Base-by-base conservation (phyloP, 106 monocot species). In the Dactylorhiza incarnata region DNA sequence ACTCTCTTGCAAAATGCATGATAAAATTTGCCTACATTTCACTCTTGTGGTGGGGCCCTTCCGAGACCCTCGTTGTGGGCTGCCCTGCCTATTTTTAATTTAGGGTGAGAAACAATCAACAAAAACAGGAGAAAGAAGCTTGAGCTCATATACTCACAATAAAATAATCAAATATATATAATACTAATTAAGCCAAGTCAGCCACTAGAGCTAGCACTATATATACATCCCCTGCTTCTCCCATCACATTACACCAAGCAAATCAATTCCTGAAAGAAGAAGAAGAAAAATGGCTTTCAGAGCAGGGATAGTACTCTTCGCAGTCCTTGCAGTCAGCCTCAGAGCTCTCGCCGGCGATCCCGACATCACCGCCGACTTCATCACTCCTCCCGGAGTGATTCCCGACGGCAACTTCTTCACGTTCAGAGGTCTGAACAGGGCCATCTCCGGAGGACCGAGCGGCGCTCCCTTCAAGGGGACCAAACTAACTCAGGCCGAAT, bases 321-420 rank as follows among this genome's bases (percentile, higher is more conserved):
- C 23, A 22, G 20, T 50, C 50, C 70, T 75, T 56, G 54, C 20
- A 48, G n/a, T 24, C 63, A 17, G 61, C 75, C 26, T 48, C 44
- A 5, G 3, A 5, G 80, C 73, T n/a, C 19, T 43, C n/a, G 37
- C 76, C 17, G 61, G 19, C 12, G 79, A 79, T 63, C 79, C 79
- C 23, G 79, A 79, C 45, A 79, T 79, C 62, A 14, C 19, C 9
- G 52, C 73, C 4, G 79, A 79, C 59, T 79, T 73, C 71, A 24
- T 79, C 20, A 15, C 73, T 45, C 79, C 73, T 7, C 20, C 29
- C 7, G 72, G 72, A 19, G 19, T 15, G 0, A 49, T 1, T 10
- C 10, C 47, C 1, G 79, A 58, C 24, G 73, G 25, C 6, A 56
- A 37, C 73, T 79, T 79, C 79, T 79, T 79, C 73, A 79, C 79